Evolutionary conservation across 1,284 basidiomycete genomes (phyloP).

Genomic region (Irpex rosettiformis): DNA sequence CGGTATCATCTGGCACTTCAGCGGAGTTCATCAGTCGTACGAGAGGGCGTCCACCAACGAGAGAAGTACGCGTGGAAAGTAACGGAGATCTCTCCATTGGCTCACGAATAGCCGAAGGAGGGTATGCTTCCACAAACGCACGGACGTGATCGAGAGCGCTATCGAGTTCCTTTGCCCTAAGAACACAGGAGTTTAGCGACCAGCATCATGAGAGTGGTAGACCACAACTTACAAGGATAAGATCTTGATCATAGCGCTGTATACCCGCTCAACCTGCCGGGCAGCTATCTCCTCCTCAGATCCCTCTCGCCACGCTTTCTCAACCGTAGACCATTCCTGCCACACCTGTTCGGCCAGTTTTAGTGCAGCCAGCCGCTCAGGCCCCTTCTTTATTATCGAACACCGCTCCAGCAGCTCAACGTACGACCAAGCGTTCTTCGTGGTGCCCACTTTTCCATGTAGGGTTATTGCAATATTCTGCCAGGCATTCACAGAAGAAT

Average conservation of each 20-base stretch:
- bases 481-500: conserved; percentile 49
- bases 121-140: conserved; percentile 56
- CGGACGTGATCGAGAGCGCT: conserved; percentile 50
- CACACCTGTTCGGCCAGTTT: conserved; percentile 57
- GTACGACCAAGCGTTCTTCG: conserved; percentile 53
- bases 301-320: conserved; percentile 30
- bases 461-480: conserved; percentile 45
- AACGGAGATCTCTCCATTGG: conserved; percentile 38
- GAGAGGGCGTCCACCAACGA: conserved; percentile 51
- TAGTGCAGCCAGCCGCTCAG: conserved; percentile 44
- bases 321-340: conserved; percentile 49
- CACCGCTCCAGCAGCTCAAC: conserved; percentile 71
- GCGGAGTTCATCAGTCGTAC: conserved; percentile 55
- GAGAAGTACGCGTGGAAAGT: conserved; percentile 51
- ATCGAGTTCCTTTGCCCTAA: conserved; percentile 48
- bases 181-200: background rate
- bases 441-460: conserved; percentile 40
- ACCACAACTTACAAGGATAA: conserved; percentile 48
- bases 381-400: conserved; percentile 36
- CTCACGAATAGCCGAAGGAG: conserved; percentile 42
- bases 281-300: conserved; percentile 29
- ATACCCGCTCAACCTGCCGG: conserved; percentile 60
- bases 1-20: conserved; percentile 61
- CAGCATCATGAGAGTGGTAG: conserved; percentile 8
- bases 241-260: conserved; percentile 62